Conservation (phyloP, 208 protist species). For the Leishmania lainsoni region DNA sequence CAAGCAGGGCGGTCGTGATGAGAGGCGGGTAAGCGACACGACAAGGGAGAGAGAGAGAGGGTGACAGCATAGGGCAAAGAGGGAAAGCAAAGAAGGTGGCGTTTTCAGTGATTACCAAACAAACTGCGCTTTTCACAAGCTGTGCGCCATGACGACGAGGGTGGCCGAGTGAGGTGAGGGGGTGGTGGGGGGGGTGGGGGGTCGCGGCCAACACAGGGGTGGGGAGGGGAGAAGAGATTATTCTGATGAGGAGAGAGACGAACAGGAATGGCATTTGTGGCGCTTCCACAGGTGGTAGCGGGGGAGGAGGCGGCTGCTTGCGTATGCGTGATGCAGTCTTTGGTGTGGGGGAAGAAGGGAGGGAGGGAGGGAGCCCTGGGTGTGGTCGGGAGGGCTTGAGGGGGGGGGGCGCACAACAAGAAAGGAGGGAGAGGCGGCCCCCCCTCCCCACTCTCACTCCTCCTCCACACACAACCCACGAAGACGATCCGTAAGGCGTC, state of each 20-base stretch:
- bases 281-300: too few species aligned
- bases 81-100: background rate
- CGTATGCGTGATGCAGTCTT: background rate
- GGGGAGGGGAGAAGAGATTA: too few species aligned
- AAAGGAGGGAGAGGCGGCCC: background rate
- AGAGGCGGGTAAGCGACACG: background rate
- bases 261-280: too few species aligned
- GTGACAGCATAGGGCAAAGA: background rate
- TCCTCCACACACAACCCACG: too few species aligned
- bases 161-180: background rate
- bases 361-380: background rate
- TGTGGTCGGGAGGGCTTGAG: background rate
- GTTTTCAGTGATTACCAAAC: too few species aligned
- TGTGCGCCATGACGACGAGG: background rate
- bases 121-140: too few species aligned
- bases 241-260: too few species aligned
- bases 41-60: background rate
- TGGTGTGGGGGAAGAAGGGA: slow-evolving; percentile 2
- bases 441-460: too few species aligned
- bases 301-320: background rate
- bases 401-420: background rate
- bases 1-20: background rate
- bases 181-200: background rate
- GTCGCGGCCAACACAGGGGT: background rate
- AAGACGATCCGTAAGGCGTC: too few species aligned